phyloP scores from a whole-genome alignment of 164 flowering plant species.

The Chimonanthus salicifolius region DNA sequence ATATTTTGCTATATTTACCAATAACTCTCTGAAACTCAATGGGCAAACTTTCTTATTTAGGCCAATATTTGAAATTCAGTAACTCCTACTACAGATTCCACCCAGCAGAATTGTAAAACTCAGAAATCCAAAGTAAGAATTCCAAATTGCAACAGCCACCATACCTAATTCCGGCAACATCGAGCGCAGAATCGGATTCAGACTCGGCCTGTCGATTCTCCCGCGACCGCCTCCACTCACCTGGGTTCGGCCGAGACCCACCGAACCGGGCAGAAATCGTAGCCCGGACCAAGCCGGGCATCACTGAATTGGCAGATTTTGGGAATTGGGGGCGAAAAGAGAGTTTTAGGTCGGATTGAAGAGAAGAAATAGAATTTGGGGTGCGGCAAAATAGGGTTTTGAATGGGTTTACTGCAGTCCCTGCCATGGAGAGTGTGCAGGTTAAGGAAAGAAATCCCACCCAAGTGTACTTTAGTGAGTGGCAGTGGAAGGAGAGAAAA shows the following conservation, averaged over 20 bases:
- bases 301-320: too few species aligned
- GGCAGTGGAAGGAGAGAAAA: too few species aligned
- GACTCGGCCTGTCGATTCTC: conserved; percentile 13
- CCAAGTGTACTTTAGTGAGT: too few species aligned
- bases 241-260: conserved; percentile 15
- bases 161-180: conserved; percentile 47
- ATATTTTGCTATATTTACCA: not conserved
- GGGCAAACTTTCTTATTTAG: not conserved
- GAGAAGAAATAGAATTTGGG: conserved; percentile 2
- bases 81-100: not conserved
- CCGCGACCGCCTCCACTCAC: conserved; percentile 9
- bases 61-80: not conserved
- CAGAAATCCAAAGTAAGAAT: not conserved
- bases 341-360: not conserved
- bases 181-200: conserved; percentile 43
- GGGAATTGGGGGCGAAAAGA: not conserved
- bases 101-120: not conserved
- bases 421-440: too few species aligned
- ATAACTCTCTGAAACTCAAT: not conserved
- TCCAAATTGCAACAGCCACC: not conserved
- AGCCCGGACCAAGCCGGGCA: not conserved
- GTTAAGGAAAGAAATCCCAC: too few species aligned
- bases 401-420: too few species aligned
- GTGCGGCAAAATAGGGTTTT: too few species aligned
- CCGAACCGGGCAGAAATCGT: conserved; percentile 12